Evolutionary conservation across 2,329 filamentous ascomycete species (phyloP), one percentile per base, ranked within the genome.

Genomic region (Alternaria viburni): DNA sequence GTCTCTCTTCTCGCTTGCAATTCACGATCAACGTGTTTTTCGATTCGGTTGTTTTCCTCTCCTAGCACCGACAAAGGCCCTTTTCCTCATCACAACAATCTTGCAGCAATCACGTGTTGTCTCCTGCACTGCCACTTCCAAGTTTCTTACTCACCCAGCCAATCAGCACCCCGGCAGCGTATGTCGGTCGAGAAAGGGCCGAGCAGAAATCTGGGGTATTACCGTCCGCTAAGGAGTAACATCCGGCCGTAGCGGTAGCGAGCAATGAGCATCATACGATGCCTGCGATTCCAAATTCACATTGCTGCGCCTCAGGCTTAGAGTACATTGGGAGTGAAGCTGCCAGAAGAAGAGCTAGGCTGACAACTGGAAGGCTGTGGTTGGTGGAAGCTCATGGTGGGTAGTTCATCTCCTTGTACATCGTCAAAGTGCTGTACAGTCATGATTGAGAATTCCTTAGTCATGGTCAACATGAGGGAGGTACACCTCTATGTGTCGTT

Each of bases 91-190:
- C 36, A 41, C 36, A 41, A 41, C n/a, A 41, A 41, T 41, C 17
- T 41, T 11, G 36, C 36, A 32, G 25, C 19, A 36, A 50, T 57
- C 58, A 50, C n/a, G 44, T 30, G 45, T 11, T 10, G 5, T 8
- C 17, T 55, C 12, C 26, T 57, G 58, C 52, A 61, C 58, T 28
- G 58, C 58, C 58, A 41, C 44, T 25, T 5, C 49, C 49, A 41
- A 52, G 30, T 52, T 36, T 11, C 49, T 51, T 51, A 19, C 12
- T 15, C 12, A 36, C 17, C 1, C 9, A 32, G 19, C n/a, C 26
- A 51, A 32, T 13, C 13, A 17, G 21, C 17, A 21, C n/a, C 26
- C 28, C 47, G 28, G 13, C n/a, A 41, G 36, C 36, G 36, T 51
- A 30, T 32, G 30, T 19, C 30, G 13, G 19, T 12, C 30, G 30